Conservation (phyloP, 306 rosid species). For the Cicer pinnatifidum region DNA sequence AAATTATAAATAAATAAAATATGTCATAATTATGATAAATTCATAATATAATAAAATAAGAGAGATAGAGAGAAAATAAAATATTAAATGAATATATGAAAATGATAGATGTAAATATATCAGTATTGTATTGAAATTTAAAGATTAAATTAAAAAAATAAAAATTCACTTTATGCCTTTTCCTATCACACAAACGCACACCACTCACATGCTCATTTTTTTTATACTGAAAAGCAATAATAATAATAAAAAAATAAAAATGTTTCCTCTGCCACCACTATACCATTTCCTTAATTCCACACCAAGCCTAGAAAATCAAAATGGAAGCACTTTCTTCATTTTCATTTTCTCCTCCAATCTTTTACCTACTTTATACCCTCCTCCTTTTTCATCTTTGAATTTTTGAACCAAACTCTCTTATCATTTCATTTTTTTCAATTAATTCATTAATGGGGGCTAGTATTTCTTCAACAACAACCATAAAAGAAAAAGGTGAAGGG, state of each 20-base stretch:
- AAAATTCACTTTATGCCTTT: conserved; percentile 47
- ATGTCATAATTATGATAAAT: too few species aligned
- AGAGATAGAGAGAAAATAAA: too few species aligned
- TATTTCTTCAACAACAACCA: conserved; percentile 48
- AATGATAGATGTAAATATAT: too few species aligned
- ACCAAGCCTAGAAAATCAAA: conserved; percentile 45
- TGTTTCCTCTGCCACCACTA: conserved; percentile 35
- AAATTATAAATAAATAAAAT: too few species aligned
- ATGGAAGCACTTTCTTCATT: conserved; percentile 50
- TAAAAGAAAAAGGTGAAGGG: conserved; percentile 33
- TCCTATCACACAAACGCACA: conserved; percentile 30
- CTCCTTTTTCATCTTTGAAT: conserved; percentile 54
- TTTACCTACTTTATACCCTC: conserved; percentile 48
- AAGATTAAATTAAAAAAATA: conserved; percentile 6
- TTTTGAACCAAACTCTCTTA: background rate
- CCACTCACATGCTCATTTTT: conserved; percentile 8
- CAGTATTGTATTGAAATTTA: background rate
- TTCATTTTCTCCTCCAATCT: conserved; percentile 27
- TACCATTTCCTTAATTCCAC: conserved; percentile 24
- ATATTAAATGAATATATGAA: too few species aligned
- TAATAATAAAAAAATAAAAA: background rate
- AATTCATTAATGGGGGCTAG: conserved; percentile 59
- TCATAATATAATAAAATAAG: too few species aligned
- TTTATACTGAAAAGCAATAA: conserved; percentile 2
- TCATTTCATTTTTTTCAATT: background rate